Evolutionary conservation across 305 asterid genomes (phyloP), one percentile per base, ranked within the genome.

Genomic region (Euphrasia arctica): DNA sequence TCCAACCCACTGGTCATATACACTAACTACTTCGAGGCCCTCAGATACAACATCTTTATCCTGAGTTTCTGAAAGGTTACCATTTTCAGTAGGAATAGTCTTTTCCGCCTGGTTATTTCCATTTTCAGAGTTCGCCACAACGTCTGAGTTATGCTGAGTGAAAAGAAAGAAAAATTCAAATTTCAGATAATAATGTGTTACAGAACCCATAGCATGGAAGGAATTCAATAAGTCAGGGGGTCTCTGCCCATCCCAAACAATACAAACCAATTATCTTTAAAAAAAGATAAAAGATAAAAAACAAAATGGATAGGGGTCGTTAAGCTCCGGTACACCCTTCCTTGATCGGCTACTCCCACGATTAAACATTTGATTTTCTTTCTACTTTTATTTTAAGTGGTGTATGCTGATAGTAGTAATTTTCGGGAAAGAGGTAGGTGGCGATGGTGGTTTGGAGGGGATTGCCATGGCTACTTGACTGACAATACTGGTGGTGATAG

Each of bases 1-100:
- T 61, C 78, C 77, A 74, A 89, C 80, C 98, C 98, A 92, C 76
- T 89, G 93, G 75, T 92, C 98, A 78, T 92, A 90, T 36, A 85
- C 79, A 74, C 72, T 72, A 79, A 90, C 85, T 63, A 72, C 76
- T 62, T 81, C 85, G 64, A 70, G 79, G 55, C 87, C 88, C 83
- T 85, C 98, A 34, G 82, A 80, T 43, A 83, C 86, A 66, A 79
- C 87, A 82, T 82, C 96, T 74, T 85, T 85, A 74, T 86, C 95
- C 77, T 84, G 94, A 74, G 85, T 74, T 73, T 85, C 94, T 56
- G 89, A 74, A 65, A 79, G 61, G 70, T 50, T 80, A 18, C 88
- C 86, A 78, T 92, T 87, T 78, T 82, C 98, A 75, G 83, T 80
- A 48, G 81, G 84, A 81, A 84, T 72, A 68, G 78, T 73, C 83